Evolutionary conservation across 1,284 basidiomycete species (phyloP).

Genomic region (Marasmius oreades): DNA sequence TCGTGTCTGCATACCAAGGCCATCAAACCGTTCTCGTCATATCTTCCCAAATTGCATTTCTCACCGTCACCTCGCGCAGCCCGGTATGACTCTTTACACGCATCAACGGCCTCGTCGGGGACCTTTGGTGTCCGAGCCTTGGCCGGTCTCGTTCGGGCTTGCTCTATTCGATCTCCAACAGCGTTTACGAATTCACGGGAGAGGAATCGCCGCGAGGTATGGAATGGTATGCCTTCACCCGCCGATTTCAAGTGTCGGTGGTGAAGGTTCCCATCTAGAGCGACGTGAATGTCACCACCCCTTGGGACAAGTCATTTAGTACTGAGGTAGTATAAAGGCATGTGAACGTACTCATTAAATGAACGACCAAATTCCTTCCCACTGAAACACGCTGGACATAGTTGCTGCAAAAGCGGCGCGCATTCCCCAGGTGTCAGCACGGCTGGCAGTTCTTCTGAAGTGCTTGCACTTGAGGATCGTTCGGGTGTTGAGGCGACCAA

Average conservation of each 20-base stretch:
- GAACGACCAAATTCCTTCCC: background rate
- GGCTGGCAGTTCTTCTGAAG: background rate
- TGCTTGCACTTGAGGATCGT: background rate
- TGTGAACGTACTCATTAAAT: background rate
- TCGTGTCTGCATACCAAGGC: background rate
- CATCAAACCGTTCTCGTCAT: background rate
- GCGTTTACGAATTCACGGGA: conserved; percentile 4
- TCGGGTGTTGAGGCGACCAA: background rate
- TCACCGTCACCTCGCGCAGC: background rate
- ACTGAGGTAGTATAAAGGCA: background rate
- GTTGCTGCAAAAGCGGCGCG: background rate
- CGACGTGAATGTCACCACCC: background rate
- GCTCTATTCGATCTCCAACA: conserved; percentile 5
- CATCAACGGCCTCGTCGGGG: conserved; percentile 1
- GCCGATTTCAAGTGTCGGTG: conserved; percentile 9
- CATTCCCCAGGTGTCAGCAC: background rate
- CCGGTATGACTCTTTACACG: background rate
- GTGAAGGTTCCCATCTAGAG: too few species aligned
- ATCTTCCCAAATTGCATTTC: background rate
- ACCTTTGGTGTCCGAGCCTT: background rate
- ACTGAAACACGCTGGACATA: conserved; percentile 4
- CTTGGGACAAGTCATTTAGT: background rate
- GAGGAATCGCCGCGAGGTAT: conserved; percentile 1
- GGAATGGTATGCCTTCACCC: conserved; percentile 4
- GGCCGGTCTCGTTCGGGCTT: background rate